Conservation (phyloP, 1,139 yeast species). For the Eremothecium cymbalariae region DNA sequence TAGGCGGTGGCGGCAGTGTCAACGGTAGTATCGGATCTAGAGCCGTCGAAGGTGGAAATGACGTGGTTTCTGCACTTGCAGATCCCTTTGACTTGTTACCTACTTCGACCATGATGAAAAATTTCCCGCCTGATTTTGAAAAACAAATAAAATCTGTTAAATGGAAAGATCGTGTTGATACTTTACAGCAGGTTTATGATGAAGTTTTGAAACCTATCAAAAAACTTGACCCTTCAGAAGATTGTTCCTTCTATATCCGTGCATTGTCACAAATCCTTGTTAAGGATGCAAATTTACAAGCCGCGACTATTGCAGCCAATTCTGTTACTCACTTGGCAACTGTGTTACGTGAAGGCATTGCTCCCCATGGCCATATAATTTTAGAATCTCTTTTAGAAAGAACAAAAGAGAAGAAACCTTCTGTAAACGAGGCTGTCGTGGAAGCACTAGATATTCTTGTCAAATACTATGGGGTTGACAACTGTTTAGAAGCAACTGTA, state of each 20-base stretch:
- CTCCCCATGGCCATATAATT: conserved; percentile 45
- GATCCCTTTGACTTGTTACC: conserved; percentile 51
- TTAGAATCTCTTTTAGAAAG: conserved; percentile 67
- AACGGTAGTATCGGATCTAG: conserved; percentile 16
- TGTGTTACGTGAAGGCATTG: conserved; percentile 55
- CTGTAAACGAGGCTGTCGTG: conserved; percentile 63
- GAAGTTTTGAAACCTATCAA: conserved; percentile 41
- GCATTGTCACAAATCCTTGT: conserved; percentile 57
- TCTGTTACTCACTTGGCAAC: conserved; percentile 55
- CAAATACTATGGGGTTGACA: conserved; percentile 42
- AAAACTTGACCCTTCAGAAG: conserved; percentile 44
- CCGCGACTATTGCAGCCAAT: conserved; percentile 72
- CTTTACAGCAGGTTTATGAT: conserved; percentile 54
- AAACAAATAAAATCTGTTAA: conserved; percentile 50
- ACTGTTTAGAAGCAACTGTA: conserved; percentile 54
- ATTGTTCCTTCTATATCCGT: conserved; percentile 55
- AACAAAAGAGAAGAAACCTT: conserved; percentile 77
- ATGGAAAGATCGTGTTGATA: conserved; percentile 93
- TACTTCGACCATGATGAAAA: conserved; percentile 53
- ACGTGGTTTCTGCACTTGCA: neutral
- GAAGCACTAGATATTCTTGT: conserved; percentile 40
- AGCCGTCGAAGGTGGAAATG: conserved; percentile 24
- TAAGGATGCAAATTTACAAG: conserved; percentile 85
- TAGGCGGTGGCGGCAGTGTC: neutral
- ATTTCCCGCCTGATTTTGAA: conserved; percentile 57